These are phyloP conservation scores for Penicillium corylophilum DNA, from an alignment of 2,329 filamentous ascomycete species.

Conservation along the genomic window DNA sequence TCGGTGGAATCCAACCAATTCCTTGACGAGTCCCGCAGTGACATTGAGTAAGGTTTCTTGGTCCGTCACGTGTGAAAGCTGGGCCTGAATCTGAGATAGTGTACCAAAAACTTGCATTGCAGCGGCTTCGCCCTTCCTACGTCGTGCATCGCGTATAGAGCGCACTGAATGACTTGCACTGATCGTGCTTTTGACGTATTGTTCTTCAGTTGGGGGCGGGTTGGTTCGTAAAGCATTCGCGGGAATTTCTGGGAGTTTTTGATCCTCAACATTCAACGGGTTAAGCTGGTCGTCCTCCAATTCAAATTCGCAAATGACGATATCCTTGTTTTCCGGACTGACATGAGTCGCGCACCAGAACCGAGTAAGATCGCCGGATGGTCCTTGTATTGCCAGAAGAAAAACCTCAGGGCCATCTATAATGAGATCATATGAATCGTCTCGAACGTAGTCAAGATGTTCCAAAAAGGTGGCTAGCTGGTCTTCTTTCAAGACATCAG, in stretches of 20 bases:
- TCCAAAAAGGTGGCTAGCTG: slow-evolving; percentile 81
- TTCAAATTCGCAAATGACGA: slow-evolving; percentile 87
- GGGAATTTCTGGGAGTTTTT: slow-evolving; percentile 17
- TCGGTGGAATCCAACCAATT: slow-evolving; percentile 85
- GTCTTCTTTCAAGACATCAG: slow-evolving; percentile 80
- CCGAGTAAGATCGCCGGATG: slow-evolving; percentile 59
- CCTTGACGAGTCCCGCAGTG: slow-evolving; percentile 80
- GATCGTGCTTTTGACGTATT: slow-evolving; percentile 72
- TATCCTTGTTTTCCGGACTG: slow-evolving; percentile 63
- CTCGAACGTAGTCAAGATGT: slow-evolving; percentile 82
- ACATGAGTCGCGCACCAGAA: slow-evolving; percentile 88
- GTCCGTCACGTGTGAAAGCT: slow-evolving; percentile 63
- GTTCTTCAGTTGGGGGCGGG: slow-evolving; percentile 63
- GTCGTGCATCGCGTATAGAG: slow-evolving; percentile 71
- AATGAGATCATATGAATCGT: slow-evolving; percentile 73
- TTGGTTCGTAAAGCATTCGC: slow-evolving; percentile 66
- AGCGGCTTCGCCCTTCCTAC: slow-evolving; percentile 72
- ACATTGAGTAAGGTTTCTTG: slow-evolving; percentile 76
- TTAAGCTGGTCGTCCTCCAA: slow-evolving; percentile 74
- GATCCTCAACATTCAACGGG: slow-evolving; percentile 24
- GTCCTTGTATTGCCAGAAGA: slow-evolving; percentile 67
- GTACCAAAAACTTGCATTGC: slow-evolving; percentile 94
- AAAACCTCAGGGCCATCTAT: slow-evolving; percentile 84
- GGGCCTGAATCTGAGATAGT: slow-evolving; percentile 87
- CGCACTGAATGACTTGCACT: slow-evolving; percentile 74